Percentiles rank a stretch among this genome's conserved stretches.
Evolutionary conservation across 768 basidiomycete species (phyloP).

Genomic region (Chalciporus pseudorubinellus): DNA sequence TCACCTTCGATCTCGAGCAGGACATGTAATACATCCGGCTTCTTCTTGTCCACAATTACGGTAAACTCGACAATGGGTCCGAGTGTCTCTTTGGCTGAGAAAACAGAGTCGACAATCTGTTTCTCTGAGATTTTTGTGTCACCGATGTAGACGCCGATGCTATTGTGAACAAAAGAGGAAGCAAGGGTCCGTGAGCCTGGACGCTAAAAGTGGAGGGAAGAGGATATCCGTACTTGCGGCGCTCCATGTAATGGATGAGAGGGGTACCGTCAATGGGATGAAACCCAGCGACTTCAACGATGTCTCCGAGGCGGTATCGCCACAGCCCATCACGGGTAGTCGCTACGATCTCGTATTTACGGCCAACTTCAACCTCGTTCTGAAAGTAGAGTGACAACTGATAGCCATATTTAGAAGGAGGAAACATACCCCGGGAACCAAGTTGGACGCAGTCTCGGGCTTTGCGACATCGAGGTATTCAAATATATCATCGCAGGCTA

Average conservation of each 20-base stretch:
- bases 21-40: constrained; percentile 2
- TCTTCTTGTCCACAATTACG: constrained; percentile 13
- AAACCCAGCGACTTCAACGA: constrained; percentile 18
- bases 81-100: constrained; percentile 10
- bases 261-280: constrained; percentile 19
- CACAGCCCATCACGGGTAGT: constrained; percentile 21
- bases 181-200: not conserved
- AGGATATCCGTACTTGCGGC: constrained; percentile 10
- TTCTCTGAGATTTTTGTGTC: constrained; percentile 9
- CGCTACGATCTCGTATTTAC: constrained; percentile 18
- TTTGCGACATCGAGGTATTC: constrained; percentile 17
- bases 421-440: constrained; percentile 4
- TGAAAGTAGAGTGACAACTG: too few relatives aligned
- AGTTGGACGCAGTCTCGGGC: constrained; percentile 12
- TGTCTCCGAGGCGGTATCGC: constrained; percentile 25
- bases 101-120: constrained; percentile 12
- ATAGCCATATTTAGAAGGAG: too few relatives aligned
- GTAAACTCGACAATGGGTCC: constrained; percentile 17
- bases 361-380: constrained; percentile 13
- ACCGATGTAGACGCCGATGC: constrained; percentile 5
- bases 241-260: constrained; percentile 20
- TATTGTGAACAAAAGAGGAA: not conserved
- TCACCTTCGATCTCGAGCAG: constrained; percentile 14
- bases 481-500: constrained; percentile 14
- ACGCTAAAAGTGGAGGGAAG: not conserved